A percentile compares a stretch with the other conserved stretches of the same genome.
Conservation (phyloP, 352 stramenopile species). For the Thalassiosira sp. region DNA sequence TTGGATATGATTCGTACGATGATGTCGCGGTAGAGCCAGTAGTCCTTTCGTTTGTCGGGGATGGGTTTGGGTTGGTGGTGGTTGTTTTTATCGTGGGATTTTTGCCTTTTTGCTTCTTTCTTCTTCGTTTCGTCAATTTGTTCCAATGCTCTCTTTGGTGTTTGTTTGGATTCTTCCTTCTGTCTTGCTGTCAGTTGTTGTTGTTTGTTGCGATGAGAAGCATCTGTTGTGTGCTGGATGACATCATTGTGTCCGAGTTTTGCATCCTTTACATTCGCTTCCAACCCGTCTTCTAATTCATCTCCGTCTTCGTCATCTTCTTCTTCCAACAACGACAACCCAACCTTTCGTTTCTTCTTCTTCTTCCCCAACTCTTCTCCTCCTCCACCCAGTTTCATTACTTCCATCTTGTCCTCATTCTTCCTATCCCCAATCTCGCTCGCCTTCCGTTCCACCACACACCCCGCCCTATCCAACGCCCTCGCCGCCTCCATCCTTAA, state of each 20-base stretch:
- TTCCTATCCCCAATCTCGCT: slow-evolving; percentile 86
- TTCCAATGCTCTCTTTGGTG: slow-evolving; percentile 21
- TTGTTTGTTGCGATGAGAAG: background rate
- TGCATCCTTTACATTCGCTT: no score
- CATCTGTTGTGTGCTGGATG: background rate
- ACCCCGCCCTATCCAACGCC: slow-evolving; percentile 66
- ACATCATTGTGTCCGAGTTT: no score
- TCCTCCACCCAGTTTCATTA: slow-evolving; percentile 38
- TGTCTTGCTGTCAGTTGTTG: slow-evolving; percentile 12
- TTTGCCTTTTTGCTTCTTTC: slow-evolving; percentile 12
- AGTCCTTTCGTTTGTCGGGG: slow-evolving; percentile 79
- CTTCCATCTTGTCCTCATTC: slow-evolving; percentile 61
- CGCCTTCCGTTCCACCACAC: slow-evolving; percentile 52
- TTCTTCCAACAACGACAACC: slow-evolving; percentile 62
- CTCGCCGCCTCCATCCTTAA: slow-evolving; percentile 72
- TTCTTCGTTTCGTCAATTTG: slow-evolving; percentile 13
- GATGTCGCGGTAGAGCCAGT: slow-evolving; percentile 91
- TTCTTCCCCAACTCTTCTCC: slow-evolving; percentile 47
- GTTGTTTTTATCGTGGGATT: slow-evolving; percentile 25
- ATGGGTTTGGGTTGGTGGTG: no score
- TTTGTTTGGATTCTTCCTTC: slow-evolving; percentile 2
- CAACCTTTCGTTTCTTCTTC: slow-evolving; percentile 42
- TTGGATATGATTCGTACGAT: slow-evolving; percentile 94
- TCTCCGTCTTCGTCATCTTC: slow-evolving; percentile 57
- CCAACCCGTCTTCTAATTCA: slow-evolving; percentile 11